Percentiles rank a stretch among this genome's conserved stretches.
Evolutionary conservation across 306 rosid species (phyloP).

Genomic region (Cicer arietinum): DNA sequence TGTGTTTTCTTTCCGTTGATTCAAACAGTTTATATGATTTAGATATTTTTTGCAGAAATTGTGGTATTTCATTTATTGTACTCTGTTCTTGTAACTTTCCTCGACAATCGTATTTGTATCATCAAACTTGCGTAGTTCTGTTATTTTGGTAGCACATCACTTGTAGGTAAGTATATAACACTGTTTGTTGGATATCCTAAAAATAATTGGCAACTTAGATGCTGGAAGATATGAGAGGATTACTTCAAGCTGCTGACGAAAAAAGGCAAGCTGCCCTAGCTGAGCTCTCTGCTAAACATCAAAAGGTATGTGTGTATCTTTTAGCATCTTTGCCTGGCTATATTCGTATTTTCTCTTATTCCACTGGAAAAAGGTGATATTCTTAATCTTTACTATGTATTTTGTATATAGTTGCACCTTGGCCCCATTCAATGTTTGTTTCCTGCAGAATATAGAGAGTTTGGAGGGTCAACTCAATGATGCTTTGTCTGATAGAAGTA

Average conservation of each 20-base stretch:
- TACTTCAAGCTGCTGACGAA: slow-evolving; percentile 88
- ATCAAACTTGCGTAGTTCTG: slow-evolving; percentile 22
- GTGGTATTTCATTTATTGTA: slow-evolving; percentile 27
- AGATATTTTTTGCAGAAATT: background rate
- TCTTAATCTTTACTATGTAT: slow-evolving; percentile 15
- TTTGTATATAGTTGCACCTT: slow-evolving; percentile 33
- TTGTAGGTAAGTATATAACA: slow-evolving; percentile 17
- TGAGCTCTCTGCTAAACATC: slow-evolving; percentile 91
- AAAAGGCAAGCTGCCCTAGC: slow-evolving; percentile 84
- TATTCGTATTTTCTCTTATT: slow-evolving; percentile 37
- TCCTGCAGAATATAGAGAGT: slow-evolving; percentile 80
- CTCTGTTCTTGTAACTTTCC: slow-evolving; percentile 1
- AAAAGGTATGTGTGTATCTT: slow-evolving; percentile 64
- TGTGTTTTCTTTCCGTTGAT: slow-evolving; percentile 36
- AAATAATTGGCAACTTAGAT: slow-evolving; percentile 58
- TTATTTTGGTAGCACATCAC: slow-evolving; percentile 23
- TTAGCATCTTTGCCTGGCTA: slow-evolving; percentile 26
- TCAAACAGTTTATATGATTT: slow-evolving; percentile 21
- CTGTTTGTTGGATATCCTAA: slow-evolving; percentile 43
- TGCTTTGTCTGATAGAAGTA: slow-evolving; percentile 82
- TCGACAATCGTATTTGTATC: background rate
- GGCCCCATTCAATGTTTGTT: slow-evolving; percentile 40
- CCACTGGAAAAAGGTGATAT: slow-evolving; percentile 22
- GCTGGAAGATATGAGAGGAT: slow-evolving; percentile 82
- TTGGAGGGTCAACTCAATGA: slow-evolving; percentile 95